phyloP scores from a whole-genome alignment of 2,329 filamentous ascomycete species.

The Diaporthe humulicola region DNA sequence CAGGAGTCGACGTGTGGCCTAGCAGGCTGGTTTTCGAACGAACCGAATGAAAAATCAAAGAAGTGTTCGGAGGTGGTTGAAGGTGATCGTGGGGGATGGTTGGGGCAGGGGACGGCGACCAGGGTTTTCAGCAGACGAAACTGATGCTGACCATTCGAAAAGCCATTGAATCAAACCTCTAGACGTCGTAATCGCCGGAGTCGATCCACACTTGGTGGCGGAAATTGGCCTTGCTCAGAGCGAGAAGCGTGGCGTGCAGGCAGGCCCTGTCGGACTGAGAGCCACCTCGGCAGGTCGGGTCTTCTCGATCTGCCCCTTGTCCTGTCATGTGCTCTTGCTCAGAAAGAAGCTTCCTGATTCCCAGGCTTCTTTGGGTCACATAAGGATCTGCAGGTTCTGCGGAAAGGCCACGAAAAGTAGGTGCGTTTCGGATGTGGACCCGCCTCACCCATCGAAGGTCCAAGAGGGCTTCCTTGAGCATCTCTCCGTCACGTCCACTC shows the following conservation, averaged over 20 bases:
- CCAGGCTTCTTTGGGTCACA: neutral
- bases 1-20: neutral
- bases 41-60: neutral
- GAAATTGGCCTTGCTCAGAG: neutral
- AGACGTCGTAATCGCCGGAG: too few species aligned
- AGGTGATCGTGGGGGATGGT: neutral
- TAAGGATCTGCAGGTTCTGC: neutral
- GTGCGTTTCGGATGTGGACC: neutral
- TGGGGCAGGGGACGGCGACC: too few species aligned
- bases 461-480: neutral
- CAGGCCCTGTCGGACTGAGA: neutral
- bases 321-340: neutral
- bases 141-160: neutral
- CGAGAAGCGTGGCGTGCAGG: neutral
- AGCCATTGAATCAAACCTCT: neutral
- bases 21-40: neutral
- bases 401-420: neutral
- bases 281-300: neutral
- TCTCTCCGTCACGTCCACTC: neutral
- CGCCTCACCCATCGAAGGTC: neutral
- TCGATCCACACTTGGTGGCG: neutral
- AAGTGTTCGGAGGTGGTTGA: neutral
- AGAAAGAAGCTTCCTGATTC: neutral
- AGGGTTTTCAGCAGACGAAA: neutral
- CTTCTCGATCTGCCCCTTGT: neutral